Base-by-base conservation (phyloP, 2,329 filamentous ascomycete genomes). In the Ophiocordyceps polyrhachis-furcata region DNA sequence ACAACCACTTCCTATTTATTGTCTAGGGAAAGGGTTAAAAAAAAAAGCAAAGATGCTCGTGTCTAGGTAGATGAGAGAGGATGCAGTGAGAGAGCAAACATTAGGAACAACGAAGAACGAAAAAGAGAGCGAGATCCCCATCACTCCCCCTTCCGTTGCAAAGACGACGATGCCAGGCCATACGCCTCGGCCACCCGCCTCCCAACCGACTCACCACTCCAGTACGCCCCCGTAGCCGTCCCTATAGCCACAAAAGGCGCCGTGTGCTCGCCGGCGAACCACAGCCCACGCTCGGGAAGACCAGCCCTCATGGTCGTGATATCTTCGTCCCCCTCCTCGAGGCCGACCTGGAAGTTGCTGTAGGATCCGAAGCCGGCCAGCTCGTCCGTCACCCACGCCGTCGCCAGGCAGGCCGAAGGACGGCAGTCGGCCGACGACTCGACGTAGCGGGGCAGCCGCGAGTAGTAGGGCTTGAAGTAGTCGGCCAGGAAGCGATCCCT, bases 201-300 rank as follows among this genome's bases (percentile, higher is more conserved):
- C 1, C 73, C 87, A 31, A 87, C 83, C 19, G 71, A 73, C 64
- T 93, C 85, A 1, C 88, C 88, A 58, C 83, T 86, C 85, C 85
- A 93, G 59, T 86, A 95, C 12, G 89, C 89, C 1, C 89, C 89
- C 1, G 86, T 93, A 13, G 81, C 83, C 5, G 88, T 95, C 0
- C 88, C 89, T 49, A 95, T 61, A 12, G 83, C 87, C 25, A 93
- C 79, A 64, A 94, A 93, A 5, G 88, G 87, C 45, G 85, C 81
- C 20, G 86, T 93, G 62, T 94, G 87, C 62, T 94, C 87, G 0
- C 87, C 87, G 0, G 87, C 87, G 51, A 94, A 69, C 87, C 87
- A 94, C 9, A 94, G 56, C 0, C 83, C 78, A 20, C 76, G 65
- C 13, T 75, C 76, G 1, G 78, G 79, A 50, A 82, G 52, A 0